Percentiles rank a stretch among this genome's conserved stretches.
Conservation (phyloP, 108 stramenopile species). For the Nitzschia inconspicua region DNA sequence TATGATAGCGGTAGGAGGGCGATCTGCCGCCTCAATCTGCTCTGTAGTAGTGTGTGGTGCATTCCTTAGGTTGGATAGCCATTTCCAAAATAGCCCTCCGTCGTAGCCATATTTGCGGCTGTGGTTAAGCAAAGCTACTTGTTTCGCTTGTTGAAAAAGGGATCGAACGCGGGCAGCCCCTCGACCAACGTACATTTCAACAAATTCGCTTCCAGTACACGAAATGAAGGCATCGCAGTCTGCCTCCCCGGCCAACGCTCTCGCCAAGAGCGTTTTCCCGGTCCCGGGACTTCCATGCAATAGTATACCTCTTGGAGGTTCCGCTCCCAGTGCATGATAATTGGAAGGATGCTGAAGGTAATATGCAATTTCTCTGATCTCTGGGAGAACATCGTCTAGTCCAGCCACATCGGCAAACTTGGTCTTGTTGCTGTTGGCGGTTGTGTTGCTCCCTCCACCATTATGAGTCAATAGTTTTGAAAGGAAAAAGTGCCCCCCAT, state of each 20-base stretch:
- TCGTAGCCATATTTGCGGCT: neutral
- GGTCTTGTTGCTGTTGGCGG: conserved; percentile 11
- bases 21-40: neutral
- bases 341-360: conserved; percentile 53
- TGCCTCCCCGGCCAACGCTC: conserved; percentile 78
- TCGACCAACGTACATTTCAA: conserved; percentile 75
- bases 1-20: conserved; percentile 74
- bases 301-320: conserved; percentile 70
- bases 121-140: conserved; percentile 31
- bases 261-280: conserved; percentile 81
- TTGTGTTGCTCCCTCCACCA: neutral
- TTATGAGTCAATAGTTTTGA: neutral
- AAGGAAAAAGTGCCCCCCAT: neutral
- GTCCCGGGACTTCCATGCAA: conserved; percentile 80
- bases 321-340: conserved; percentile 55
- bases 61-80: neutral
- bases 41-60: neutral
- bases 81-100: neutral
- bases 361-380: conserved; percentile 85
- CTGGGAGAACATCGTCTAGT: conserved; percentile 70
- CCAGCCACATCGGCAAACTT: conserved; percentile 95
- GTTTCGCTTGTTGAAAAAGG: conserved; percentile 75
- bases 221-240: conserved; percentile 66
- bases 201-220: conserved; percentile 81
- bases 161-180: conserved; percentile 87